Conservation (phyloP, 2,329 filamentous ascomycete genomes). For the Neocatenulostroma microsporum region DNA sequence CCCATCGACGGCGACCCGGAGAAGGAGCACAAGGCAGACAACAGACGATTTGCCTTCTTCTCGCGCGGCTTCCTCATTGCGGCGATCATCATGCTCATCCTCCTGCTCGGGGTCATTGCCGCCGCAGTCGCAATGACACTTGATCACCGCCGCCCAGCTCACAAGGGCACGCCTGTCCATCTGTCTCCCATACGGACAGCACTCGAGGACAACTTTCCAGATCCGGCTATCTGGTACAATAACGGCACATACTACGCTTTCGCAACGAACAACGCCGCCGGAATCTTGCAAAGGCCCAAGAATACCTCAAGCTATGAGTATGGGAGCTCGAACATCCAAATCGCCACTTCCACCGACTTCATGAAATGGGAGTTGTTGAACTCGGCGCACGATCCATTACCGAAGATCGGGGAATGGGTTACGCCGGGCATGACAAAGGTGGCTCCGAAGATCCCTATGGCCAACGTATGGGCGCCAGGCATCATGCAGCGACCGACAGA, state of each 20-base stretch:
- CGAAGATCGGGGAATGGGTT: constrained; percentile 21
- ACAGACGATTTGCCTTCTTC: constrained; percentile 20
- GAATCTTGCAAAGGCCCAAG: constrained; percentile 16
- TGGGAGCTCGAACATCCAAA: constrained; percentile 28
- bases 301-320: constrained; percentile 12
- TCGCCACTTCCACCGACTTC: constrained; percentile 33
- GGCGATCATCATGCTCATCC: constrained; percentile 10
- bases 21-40: constrained; percentile 9
- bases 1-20: constrained; percentile 8
- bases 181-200: constrained; percentile 17
- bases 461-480: constrained; percentile 28
- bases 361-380: constrained; percentile 25
- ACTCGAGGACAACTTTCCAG: constrained; percentile 31
- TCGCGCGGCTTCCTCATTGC: constrained; percentile 18
- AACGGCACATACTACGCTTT: constrained; percentile 33
- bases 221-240: constrained; percentile 28
- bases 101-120: constrained; percentile 19
- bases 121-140: constrained; percentile 18
- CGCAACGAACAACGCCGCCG: constrained; percentile 31
- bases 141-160: neutral
- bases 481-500: constrained; percentile 22
- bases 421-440: constrained; percentile 10
- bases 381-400: constrained; percentile 25
- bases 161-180: neutral
- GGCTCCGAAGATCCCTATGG: constrained; percentile 15